Base-by-base conservation (phyloP, 768 basidiomycete genomes). In the Lactarius pseudohatsudake region DNA sequence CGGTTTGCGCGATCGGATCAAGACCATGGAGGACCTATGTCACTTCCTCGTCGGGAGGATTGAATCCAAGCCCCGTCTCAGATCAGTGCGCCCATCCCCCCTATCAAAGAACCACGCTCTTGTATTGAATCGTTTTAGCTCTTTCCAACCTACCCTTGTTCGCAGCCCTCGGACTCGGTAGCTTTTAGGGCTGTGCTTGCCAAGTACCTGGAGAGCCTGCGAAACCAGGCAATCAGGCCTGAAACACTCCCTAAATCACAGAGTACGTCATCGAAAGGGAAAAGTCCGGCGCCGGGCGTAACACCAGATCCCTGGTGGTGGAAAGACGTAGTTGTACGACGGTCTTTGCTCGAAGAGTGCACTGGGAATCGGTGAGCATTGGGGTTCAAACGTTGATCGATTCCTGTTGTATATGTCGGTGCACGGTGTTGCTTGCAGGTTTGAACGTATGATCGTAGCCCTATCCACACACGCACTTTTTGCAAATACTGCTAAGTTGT, bases 331-430 rank as follows among this genome's bases (percentile, higher is more conserved):
- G 76, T 84, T 4, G 83, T 85, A 4, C 78, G 85, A 34, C 85
- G 82, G 69, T 85, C 85, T 9, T 69, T 85, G 30, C 71, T 86
- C 32, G 85, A 86, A 65, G 84, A 86, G 68, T 86, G 83, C 69
- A 70, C 75, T 30, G 84, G 85, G 28, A 81, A 81, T 62, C 79
- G 79, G 84, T 85, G 58, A 55, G 76, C 67, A 30, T 68, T 28
- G 61, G 41, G 32, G 38, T 30, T 61, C 36, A 11, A 13, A 36
- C 65, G 0, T 41, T 36, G 45, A 45, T 53, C 64, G 65, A 47
- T 59, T 28, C 26, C 28, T 53, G 54, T 57, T 63, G n/a, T 62
- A 57, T 54, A 38, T 54, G 57, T 58, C 32, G 20, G 18, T 41
- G 57, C 65, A 62, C 65, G 65, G 62, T 43, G 54, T 45, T 55